Base-by-base conservation (phyloP, 257 asterid species). In the Penstemon davidsonii region DNA sequence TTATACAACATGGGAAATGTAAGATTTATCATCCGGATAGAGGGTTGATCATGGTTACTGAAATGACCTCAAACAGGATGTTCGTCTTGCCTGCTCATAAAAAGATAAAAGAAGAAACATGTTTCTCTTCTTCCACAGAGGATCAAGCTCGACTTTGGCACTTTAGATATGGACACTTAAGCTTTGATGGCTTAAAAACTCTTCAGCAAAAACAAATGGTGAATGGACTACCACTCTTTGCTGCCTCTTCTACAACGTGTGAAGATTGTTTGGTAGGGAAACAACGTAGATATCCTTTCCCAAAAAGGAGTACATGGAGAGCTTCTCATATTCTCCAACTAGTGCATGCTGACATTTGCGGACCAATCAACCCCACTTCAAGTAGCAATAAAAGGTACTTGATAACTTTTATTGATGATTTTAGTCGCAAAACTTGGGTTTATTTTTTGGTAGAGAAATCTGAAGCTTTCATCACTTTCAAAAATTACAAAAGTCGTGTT, bases 291-390 rank as follows among this genome's bases (percentile, higher is more conserved):
- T 9, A 46, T 0, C 0, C 71, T 1, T 3, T 64, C 4, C 71
- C 72, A 12, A 33, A 33, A 5, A n/a, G 37, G 4, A 55, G 71
- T 8, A 0, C 8, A 5, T 64, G 60, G 76, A 63, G 71, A 7
- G 71, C 76, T 0, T 13, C 39, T 8, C 4, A 44, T n/a, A 55
- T 4, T 0, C 71, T 64, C 3, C 44, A 71, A 25, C 18, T 62
- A 0, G 25, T 68, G 1, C 75, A 75, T 9, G 7, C 44, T 1
- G 75, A 68, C 55, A 10, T 75, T 4, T 75, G 76, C 19, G 73
- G 76, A 19, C 76, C 80, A 15, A 63, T 57, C 12, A 62, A 8
- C 2, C 76, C 68, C 3, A n/a, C 52, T 0, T 62, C 76, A 0
- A 41, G 10, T 4, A 39, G 69, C 2, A 11, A 9, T 0, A 75